A percentile compares a stretch with the other conserved stretches of the same genome.
phyloP scores from a whole-genome alignment of 495 filamentous ascomycete genomes.

The Bathelium albidoporum region DNA sequence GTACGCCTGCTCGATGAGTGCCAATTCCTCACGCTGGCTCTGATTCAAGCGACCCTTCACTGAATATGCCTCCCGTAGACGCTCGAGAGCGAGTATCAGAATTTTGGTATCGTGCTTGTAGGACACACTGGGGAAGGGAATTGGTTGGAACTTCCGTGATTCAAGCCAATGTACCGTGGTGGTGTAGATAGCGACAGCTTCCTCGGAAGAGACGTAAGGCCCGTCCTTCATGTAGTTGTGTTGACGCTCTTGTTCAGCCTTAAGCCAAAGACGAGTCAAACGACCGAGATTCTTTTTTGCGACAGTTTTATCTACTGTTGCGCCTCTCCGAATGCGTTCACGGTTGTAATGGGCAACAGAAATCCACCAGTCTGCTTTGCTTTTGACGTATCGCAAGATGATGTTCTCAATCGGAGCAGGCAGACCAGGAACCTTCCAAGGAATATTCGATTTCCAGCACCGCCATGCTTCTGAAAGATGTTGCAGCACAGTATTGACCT shows the following conservation, averaged over 20 bases:
- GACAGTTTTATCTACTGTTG: constrained; percentile 97
- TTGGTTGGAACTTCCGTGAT: constrained; percentile 94
- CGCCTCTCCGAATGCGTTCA: constrained; percentile 88
- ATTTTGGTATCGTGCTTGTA: constrained; percentile 99
- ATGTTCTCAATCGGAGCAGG: constrained; percentile 98
- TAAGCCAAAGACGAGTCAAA: constrained; percentile 91
- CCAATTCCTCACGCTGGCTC: constrained; percentile 93
- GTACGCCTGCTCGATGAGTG: constrained; percentile 96
- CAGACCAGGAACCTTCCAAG: constrained; percentile 95
- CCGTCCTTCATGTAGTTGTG: constrained; percentile 99
- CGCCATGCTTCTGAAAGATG: constrained; percentile 97
- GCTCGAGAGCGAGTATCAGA: constrained; percentile 88
- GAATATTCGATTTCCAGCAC: constrained; percentile 99
- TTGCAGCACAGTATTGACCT: constrained; percentile 95
- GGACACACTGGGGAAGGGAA: constrained; percentile 96
- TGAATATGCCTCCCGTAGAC: constrained; percentile 90
- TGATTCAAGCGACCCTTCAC: constrained; percentile 97
- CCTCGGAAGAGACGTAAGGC: constrained; percentile 95
- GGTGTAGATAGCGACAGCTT: constrained; percentile 97
- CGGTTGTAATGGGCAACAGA: constrained; percentile 98
- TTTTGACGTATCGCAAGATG: constrained; percentile 95
- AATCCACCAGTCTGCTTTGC: constrained; percentile 99
- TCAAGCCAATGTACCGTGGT: constrained; percentile 99
- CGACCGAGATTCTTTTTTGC: constrained; percentile 98
- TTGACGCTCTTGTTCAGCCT: constrained; percentile 95